These are phyloP conservation scores for Mucor circinelloides DNA, from an alignment of 371 early-diverging fungal species.

Conservation along the genomic window DNA sequence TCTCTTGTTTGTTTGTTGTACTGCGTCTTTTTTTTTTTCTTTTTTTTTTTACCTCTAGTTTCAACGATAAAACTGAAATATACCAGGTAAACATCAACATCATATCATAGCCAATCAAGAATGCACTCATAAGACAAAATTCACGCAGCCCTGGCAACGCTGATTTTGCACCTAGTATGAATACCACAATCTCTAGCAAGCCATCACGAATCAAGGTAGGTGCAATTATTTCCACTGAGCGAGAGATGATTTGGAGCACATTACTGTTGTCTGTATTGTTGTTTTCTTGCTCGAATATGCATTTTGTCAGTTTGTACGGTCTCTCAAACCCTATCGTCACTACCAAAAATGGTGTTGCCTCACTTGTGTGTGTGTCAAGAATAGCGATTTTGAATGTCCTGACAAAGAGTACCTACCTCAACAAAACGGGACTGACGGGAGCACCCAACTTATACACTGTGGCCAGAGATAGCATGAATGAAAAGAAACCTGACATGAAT, in stretches of 20 bases:
- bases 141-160: neutral
- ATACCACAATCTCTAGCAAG: neutral
- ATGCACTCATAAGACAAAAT: constrained; percentile 1
- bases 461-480: neutral
- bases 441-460: constrained; percentile 1
- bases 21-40: neutral
- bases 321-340: constrained; percentile 1
- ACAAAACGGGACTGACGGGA: neutral
- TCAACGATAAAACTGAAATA: constrained; percentile 4
- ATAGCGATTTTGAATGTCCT: too few species aligned
- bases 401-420: neutral
- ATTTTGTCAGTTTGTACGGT: neutral
- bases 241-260: neutral
- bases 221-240: neutral
- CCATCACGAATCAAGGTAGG: neutral
- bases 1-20: neutral
- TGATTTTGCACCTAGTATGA: neutral
- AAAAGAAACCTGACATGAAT: constrained; percentile 1
- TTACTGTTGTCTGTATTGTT: neutral
- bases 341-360: neutral
- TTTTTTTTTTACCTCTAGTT: neutral
- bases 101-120: neutral
- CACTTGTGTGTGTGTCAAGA: neutral
- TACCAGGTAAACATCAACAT: constrained; percentile 4
- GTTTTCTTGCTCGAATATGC: neutral